Conservation (phyloP, 2,329 filamentous ascomycete genomes). For the Tolypocladium capitatum region DNA sequence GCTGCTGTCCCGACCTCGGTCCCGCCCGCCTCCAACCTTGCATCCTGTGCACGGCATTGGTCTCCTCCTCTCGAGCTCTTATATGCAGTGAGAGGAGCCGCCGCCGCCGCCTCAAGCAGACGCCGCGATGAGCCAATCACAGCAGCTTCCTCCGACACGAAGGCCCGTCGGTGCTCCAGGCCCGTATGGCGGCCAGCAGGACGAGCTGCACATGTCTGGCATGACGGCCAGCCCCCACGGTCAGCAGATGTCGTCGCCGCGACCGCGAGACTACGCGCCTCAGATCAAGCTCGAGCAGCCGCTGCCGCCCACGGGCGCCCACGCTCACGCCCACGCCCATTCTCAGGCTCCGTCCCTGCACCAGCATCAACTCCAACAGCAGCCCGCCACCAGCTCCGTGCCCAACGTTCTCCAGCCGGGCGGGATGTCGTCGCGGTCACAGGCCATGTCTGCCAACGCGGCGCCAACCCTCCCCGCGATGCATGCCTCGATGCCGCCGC, state of each 20-base stretch:
- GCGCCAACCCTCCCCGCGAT: constrained; percentile 34
- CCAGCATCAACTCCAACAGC: constrained; percentile 14
- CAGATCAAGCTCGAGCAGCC: constrained; percentile 39
- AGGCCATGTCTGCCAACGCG: constrained; percentile 26
- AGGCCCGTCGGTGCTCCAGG: constrained; percentile 9
- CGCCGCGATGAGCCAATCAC: constrained; percentile 27
- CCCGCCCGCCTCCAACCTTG: not conserved
- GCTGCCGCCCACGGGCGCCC: constrained; percentile 9
- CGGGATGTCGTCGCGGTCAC: constrained; percentile 24
- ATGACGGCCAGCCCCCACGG: constrained; percentile 23
- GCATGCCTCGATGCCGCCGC: constrained; percentile 25
- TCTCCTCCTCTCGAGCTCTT: not conserved
- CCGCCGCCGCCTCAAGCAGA: not conserved
- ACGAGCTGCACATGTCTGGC: constrained; percentile 42
- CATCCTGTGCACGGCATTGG: not conserved
- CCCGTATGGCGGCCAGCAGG: constrained; percentile 22
- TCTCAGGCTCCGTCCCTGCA: constrained; percentile 12
- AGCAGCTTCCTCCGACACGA: constrained; percentile 19
- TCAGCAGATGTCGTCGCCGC: constrained; percentile 23
- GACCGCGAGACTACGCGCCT: constrained; percentile 36
- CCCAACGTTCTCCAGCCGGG: constrained; percentile 48
- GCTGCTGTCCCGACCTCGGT: too few species aligned
- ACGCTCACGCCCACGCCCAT: constrained; percentile 19
- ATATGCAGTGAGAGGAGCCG: not conserved
- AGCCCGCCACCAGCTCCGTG: constrained; percentile 29